Conservation (phyloP, 306 rosid species). For the Canavalia gladiata region DNA sequence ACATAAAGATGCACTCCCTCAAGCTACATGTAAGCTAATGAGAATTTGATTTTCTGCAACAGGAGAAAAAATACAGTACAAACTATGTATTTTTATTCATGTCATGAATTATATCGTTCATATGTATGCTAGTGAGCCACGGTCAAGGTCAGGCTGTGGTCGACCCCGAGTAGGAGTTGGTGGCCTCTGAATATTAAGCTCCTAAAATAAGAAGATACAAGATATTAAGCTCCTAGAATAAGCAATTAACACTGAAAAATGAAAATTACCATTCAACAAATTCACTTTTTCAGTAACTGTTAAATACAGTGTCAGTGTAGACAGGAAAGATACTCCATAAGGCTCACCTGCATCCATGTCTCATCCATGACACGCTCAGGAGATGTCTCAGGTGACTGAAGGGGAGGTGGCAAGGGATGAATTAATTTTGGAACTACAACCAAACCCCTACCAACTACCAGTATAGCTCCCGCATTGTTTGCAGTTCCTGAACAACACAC, state of each 20-base stretch:
- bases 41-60: conserved; percentile 51
- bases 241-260: not conserved
- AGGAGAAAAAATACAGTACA: conserved; percentile 29
- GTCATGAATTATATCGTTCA: conserved; percentile 49
- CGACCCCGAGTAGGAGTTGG: conserved; percentile 99
- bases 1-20: conserved; percentile 40
- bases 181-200: conserved; percentile 97
- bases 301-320: conserved; percentile 4
- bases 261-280: conserved; percentile 6
- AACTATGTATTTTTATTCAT: conserved; percentile 33
- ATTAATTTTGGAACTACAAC: conserved; percentile 98
- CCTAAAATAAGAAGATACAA: conserved; percentile 57
- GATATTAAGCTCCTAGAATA: conserved; percentile 68
- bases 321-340: conserved; percentile 13
- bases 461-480: conserved; percentile 98
- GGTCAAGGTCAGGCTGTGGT: conserved; percentile 98
- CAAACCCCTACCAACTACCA: conserved; percentile 98
- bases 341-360: conserved; percentile 97
- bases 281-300: conserved; percentile 1
- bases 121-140: conserved; percentile 97
- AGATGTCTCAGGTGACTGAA: conserved; percentile 97
- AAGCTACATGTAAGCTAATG: conserved; percentile 53
- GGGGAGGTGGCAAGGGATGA: conserved; percentile 97
- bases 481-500: conserved; percentile 78
- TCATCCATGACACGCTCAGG: conserved; percentile 90